These are phyloP conservation scores for Candida krabiensis DNA, from an alignment of 805 yeast species.

Conservation along the genomic window DNA sequence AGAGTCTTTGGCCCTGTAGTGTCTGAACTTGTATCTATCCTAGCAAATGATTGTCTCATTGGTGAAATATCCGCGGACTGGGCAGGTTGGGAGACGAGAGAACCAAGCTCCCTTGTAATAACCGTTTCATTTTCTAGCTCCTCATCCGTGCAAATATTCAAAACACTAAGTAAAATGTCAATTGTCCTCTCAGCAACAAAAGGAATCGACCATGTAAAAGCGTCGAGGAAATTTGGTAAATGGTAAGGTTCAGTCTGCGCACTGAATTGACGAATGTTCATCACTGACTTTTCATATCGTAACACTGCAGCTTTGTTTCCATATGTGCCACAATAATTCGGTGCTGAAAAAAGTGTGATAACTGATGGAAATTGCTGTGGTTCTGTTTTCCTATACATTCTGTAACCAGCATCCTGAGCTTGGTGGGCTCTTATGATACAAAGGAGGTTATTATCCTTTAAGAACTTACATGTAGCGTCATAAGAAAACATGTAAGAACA, in stretches of 20 bases:
- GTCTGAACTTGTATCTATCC: constrained; percentile 4
- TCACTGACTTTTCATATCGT: constrained; percentile 85
- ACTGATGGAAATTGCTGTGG: constrained; percentile 87
- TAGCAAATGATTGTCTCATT: constrained; percentile 1
- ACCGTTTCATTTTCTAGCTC: constrained; percentile 80
- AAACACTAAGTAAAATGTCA: constrained; percentile 85
- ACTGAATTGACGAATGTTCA: constrained; percentile 95
- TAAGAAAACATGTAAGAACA: constrained; percentile 91
- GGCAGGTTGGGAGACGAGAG: constrained; percentile 22
- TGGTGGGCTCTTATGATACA: constrained; percentile 95
- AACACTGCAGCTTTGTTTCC: constrained; percentile 94
- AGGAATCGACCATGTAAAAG: constrained; percentile 95
- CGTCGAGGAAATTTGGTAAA: constrained; percentile 96
- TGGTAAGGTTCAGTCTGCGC: constrained; percentile 94
- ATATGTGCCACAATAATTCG: constrained; percentile 89
- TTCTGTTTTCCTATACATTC: constrained; percentile 86
- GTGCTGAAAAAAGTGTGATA: constrained; percentile 91
- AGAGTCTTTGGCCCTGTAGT: constrained; percentile 15
- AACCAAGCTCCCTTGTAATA: constrained; percentile 42
- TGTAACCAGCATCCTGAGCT: constrained; percentile 95
- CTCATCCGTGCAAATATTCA: constrained; percentile 94
- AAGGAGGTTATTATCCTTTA: constrained; percentile 73
- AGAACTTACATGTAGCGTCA: constrained; percentile 75
- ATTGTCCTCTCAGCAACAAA: constrained; percentile 96
- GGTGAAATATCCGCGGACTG: constrained; percentile 1